Evolutionary conservation across 2,329 filamentous ascomycete species (phyloP).

Genomic region (Scedosporium boydii): DNA sequence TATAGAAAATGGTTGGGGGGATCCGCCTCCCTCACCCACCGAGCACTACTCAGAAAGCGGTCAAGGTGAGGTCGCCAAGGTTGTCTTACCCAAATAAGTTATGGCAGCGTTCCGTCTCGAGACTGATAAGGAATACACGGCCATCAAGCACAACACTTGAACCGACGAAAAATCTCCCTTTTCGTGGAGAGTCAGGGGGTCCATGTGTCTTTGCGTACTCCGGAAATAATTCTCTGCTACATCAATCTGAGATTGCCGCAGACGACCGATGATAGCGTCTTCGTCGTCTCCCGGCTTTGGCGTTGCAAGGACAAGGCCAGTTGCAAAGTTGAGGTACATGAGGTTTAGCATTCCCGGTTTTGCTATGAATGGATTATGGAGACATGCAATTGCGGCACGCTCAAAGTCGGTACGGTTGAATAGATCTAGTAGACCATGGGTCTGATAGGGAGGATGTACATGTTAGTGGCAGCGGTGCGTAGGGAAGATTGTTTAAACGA

Average conservation of each 20-base stretch:
- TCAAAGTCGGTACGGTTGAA: constrained; percentile 44
- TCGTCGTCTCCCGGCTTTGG: constrained; percentile 39
- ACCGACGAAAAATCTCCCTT: constrained; percentile 57
- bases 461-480: background rate
- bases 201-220: constrained; percentile 43
- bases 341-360: constrained; percentile 46
- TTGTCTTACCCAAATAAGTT: constrained; percentile 43
- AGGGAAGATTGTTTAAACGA: background rate
- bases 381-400: constrained; percentile 40
- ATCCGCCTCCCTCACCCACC: background rate
- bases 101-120: constrained; percentile 56
- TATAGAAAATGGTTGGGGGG: background rate
- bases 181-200: constrained; percentile 40
- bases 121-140: constrained; percentile 52
- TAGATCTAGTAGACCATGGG: constrained; percentile 50
- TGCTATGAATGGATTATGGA: constrained; percentile 39
- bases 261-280: constrained; percentile 37
- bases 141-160: constrained; percentile 54
- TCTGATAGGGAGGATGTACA: constrained; percentile 24
- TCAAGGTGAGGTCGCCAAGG: background rate
- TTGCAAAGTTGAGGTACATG: constrained; percentile 52
- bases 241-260: constrained; percentile 37
- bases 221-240: constrained; percentile 54
- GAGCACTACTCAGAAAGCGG: background rate
- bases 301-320: constrained; percentile 50